Evolutionary conservation across 331 rosid genomes (phyloP).

Genomic region (Acacia pycnantha): DNA sequence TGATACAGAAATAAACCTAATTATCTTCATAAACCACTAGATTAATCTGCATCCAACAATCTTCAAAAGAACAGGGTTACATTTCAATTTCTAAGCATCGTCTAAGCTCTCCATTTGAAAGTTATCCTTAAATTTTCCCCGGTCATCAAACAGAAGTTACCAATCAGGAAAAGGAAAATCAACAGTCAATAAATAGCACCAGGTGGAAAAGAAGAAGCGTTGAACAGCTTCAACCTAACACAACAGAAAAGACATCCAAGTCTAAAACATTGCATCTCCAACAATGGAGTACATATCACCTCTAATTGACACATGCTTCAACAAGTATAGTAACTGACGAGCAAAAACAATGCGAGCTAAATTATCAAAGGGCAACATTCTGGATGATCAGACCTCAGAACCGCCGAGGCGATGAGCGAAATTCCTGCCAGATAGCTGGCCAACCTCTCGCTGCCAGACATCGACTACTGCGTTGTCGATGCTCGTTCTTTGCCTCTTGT

Average conservation of each 20-base stretch:
- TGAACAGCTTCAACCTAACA: neutral
- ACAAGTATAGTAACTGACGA: neutral
- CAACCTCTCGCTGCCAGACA: slow-evolving; percentile 77
- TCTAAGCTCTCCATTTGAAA: neutral
- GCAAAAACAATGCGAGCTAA: neutral
- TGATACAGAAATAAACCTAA: neutral
- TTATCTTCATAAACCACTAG: neutral
- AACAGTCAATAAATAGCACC: neutral
- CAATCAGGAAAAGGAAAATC: neutral
- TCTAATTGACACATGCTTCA: neutral
- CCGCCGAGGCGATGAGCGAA: slow-evolving; percentile 74
- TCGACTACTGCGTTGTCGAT: slow-evolving; percentile 54
- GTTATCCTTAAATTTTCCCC: neutral
- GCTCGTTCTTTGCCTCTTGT: slow-evolving; percentile 44
- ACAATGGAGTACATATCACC: neutral
- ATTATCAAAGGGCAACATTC: neutral
- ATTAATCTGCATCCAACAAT: neutral
- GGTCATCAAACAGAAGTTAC: neutral
- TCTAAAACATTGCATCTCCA: neutral
- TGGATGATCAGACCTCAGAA: slow-evolving; percentile 51
- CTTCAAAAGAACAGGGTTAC: neutral
- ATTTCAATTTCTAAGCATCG: neutral
- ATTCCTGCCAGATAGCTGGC: slow-evolving; percentile 44
- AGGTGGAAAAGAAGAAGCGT: neutral
- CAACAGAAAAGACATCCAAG: neutral